Evolutionary conservation across 495 filamentous ascomycete species (phyloP).

Genomic region (Apiosordaria backusii): DNA sequence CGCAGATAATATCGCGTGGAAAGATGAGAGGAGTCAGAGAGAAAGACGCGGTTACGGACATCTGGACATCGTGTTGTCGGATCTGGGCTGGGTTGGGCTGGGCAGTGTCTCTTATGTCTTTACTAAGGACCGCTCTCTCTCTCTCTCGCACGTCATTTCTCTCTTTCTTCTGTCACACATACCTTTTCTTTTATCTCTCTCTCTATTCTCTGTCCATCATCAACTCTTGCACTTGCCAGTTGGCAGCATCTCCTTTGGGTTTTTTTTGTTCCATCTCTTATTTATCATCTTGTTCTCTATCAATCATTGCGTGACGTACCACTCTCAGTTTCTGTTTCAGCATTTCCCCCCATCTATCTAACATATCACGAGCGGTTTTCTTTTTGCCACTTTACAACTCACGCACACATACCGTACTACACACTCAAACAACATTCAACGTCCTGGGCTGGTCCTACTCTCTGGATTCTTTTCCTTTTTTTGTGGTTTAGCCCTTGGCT

Average conservation of each 20-base stretch:
- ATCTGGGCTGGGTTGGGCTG: too few relatives aligned
- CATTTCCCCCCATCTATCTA: too few relatives aligned
- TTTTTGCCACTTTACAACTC: background rate
- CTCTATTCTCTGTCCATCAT: background rate
- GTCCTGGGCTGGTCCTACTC: slow-evolving; percentile 5
- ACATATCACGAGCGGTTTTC: background rate
- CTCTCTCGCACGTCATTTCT: background rate
- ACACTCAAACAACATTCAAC: too few relatives aligned
- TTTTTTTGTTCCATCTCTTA: slow-evolving; percentile 4
- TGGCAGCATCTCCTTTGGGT: background rate
- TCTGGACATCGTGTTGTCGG: too few relatives aligned
- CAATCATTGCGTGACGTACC: background rate
- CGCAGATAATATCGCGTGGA: too few relatives aligned
- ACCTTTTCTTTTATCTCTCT: background rate
- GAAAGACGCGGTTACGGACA: background rate
- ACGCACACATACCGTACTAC: too few relatives aligned
- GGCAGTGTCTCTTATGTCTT: background rate
- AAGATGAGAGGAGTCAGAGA: too few relatives aligned
- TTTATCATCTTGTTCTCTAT: background rate
- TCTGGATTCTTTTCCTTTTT: slow-evolving; percentile 5
- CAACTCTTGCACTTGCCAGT: background rate
- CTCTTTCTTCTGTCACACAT: slow-evolving; percentile 1
- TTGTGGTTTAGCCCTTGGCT: background rate
- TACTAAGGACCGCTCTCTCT: too few relatives aligned
- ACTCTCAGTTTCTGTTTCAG: background rate